phyloP scores from a whole-genome alignment of 148 eudicot genomes.

The Rheum nobile region DNA sequence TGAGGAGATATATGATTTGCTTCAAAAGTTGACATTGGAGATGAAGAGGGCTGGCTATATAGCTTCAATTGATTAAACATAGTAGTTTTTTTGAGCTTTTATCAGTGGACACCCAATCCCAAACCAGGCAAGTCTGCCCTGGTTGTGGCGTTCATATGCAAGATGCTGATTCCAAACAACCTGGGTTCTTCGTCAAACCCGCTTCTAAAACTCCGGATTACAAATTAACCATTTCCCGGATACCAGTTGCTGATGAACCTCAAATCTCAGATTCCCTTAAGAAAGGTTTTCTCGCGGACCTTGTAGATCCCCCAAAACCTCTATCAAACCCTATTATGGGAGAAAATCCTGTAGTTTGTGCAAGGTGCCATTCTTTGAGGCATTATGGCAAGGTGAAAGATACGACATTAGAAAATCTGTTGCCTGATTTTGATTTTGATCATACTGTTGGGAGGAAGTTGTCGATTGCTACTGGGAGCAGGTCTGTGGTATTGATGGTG shows the following conservation, averaged over 20 bases:
- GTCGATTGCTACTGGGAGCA: constrained; percentile 42
- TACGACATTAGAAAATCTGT: constrained; percentile 51
- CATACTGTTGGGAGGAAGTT: constrained; percentile 82
- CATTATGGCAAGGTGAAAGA: constrained; percentile 70
- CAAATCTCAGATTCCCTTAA: constrained; percentile 49
- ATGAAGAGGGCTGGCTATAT: constrained; percentile 24
- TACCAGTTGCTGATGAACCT: constrained; percentile 40
- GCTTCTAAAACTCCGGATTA: constrained; percentile 35
- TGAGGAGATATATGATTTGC: constrained; percentile 20
- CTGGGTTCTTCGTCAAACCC: constrained; percentile 62
- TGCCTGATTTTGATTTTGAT: constrained; percentile 94
- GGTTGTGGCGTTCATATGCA: constrained; percentile 98
- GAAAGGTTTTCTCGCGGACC: constrained; percentile 42
- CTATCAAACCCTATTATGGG: constrained; percentile 17
- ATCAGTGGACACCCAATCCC: not conserved
- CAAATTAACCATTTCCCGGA: constrained; percentile 26
- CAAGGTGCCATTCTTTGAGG: constrained; percentile 80
- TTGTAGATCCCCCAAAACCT: constrained; percentile 20
- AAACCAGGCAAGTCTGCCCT: constrained; percentile 41
- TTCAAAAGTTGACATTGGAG: constrained; percentile 19
- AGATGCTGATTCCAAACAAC: constrained; percentile 38
- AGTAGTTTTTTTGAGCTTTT: not conserved
- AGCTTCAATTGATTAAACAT: constrained; percentile 11
- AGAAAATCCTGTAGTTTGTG: constrained; percentile 54
- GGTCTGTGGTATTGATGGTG: constrained; percentile 74